Base-by-base conservation (phyloP, 1,284 basidiomycete genomes). In the Cystobasidium sp. region DNA sequence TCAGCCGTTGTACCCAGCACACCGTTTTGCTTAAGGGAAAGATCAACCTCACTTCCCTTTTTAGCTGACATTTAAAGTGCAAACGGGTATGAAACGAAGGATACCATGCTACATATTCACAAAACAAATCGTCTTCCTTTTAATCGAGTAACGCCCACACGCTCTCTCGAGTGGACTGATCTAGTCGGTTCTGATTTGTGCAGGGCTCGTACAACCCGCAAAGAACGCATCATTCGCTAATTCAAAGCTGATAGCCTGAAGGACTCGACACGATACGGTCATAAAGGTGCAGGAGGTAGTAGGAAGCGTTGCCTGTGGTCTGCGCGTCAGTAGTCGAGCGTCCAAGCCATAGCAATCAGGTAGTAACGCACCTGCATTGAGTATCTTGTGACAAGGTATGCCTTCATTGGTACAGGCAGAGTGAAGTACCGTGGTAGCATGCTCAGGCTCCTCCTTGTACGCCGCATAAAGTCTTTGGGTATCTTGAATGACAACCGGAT, bases 231-330 rank as follows among this genome's bases (percentile, higher is more conserved):
- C 31, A 5, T 31, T 31, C 31, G 31, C 31, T 31, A 31, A 31
- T 6, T 49, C 53, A 63, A 8, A 63, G 47, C 20, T 63, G 61
- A 16, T 63, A 63, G 7, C 68, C 39, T 37, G 43, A 18, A 6
- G 68, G 53, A 37, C 41, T 46, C 16, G 37, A 53, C 49, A 71
- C 37, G 31, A 71, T 63, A 16, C n/a, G 58, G 51, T 63, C 41
- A 49, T 64, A 71, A 12, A 71, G 69, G 47, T 71, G 69, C 12
- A 71, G 47, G 31, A 71, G 58, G 41, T 71, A 71, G 61, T 71
- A 71, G 6, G 69, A 55, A 6, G 61, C 69, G 61, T 71, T 71
- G 18, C 69, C 69, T 69, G 31, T 2, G 5, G 41, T 9, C 14
- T 49, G 18, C 4, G 16, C 41, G 12, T 9, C 12, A 51, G 18